Conservation (phyloP, 768 basidiomycete species). For the Mycena epipterygia region DNA sequence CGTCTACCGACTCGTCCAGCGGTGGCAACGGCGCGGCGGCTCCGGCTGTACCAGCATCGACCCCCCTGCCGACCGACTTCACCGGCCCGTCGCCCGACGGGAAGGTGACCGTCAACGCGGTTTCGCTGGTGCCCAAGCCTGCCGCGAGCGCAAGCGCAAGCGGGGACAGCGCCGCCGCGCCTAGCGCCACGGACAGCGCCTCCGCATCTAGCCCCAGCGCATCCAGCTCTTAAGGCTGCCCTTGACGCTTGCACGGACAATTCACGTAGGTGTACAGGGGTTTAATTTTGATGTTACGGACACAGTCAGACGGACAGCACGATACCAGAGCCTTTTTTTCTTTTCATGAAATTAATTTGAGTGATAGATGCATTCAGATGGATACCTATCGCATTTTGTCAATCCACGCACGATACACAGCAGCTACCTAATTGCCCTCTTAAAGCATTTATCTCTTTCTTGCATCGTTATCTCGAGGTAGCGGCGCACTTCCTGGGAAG, state of each 20-base stretch:
- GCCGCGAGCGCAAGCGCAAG: background rate
- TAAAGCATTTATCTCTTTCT: no score
- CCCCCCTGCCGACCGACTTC: constrained; percentile 52
- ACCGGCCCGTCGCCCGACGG: constrained; percentile 60
- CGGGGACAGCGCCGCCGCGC: constrained; percentile 1
- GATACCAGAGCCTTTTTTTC: constrained; percentile 23
- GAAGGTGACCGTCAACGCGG: constrained; percentile 61
- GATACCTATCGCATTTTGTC: constrained; percentile 30
- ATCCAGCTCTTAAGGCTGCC: constrained; percentile 3
- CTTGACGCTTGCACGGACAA: constrained; percentile 16
- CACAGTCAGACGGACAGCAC: constrained; percentile 28
- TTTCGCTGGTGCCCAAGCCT: constrained; percentile 46
- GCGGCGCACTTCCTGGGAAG: constrained; percentile 13
- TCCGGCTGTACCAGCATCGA: constrained; percentile 38
- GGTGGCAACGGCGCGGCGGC: constrained; percentile 39
- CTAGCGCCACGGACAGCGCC: constrained; percentile 24
- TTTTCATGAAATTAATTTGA: constrained; percentile 30
- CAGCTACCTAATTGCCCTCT: no score
- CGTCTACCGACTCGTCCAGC: constrained; percentile 38
- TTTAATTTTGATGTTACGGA: constrained; percentile 13
- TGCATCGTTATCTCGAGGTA: background rate
- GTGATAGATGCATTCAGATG: constrained; percentile 39
- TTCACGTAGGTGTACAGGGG: constrained; percentile 21
- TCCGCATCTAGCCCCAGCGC: constrained; percentile 5
- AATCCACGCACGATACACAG: background rate